Evolutionary conservation across 2,329 filamentous ascomycete genomes (phyloP), one percentile per base, ranked within the genome.

Genomic region (Podosphaera aphanis): DNA sequence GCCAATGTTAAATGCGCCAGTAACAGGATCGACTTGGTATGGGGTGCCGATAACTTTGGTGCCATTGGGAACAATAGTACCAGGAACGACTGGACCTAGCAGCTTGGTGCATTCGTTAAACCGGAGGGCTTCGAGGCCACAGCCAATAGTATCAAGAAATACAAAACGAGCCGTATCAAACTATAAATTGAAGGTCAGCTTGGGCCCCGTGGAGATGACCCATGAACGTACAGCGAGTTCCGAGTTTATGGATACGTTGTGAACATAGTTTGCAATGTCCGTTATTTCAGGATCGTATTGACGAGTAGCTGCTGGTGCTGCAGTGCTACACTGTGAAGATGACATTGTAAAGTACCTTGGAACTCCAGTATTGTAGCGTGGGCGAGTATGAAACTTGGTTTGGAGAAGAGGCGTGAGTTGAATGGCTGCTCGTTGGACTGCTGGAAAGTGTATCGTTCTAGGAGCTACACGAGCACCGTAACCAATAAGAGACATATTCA

Each of bases 1-100:
- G 57, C 90, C 90, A 57, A 98, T 95, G 72, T 95, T 95, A 75
- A 98, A 95, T 52, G 90, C 90, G 51, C 80, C 90, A 58, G 88
- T 88, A 61, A 95, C 77, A 35, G 90, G 90, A 62, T 95, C 90
- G 55, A 98, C 77, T 66, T 92, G 79, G 68, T 88, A 95, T 54
- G 81, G 76, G 27, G 90, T 95, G 53, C 90, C 90, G 36, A 83
- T 83, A 39, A 98, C 83, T 61, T 78, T 83, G 57, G 84, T 79
- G 54, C 90, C 90, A 60, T 93, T 86, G 60, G 90, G 88, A 46
- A 95, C 88, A 40, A 79, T 66, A 45, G 90, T 94, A 56, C 88
- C 90, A 49, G 83, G 77, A 44, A 98, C 88, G 54, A 88, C 72
- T 45, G 90, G 90, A 18, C 90, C 90, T 36, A 98, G 77, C 49